Percentiles rank a stretch among this genome's conserved stretches.
Evolutionary conservation across 768 basidiomycete species (phyloP).

Genomic region (Favolaschia claudopus): DNA sequence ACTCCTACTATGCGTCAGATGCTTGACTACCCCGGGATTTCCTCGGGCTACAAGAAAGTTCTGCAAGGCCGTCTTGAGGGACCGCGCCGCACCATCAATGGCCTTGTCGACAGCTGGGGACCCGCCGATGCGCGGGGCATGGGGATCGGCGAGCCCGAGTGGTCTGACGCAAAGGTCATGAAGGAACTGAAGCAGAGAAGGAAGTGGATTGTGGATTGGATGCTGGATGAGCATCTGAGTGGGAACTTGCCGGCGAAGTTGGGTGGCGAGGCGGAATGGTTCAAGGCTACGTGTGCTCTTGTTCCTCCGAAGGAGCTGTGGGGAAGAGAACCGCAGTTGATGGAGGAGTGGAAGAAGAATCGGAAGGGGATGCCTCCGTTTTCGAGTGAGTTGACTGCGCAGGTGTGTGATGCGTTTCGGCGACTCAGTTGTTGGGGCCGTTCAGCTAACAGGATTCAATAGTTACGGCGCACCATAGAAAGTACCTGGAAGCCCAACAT

Average conservation of each 20-base stretch:
- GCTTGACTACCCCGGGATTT: constrained; percentile 7
- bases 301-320: constrained; percentile 34
- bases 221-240: constrained; percentile 23
- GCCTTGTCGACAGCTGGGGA: neutral
- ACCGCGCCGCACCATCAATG: neutral
- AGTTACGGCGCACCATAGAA: constrained; percentile 16
- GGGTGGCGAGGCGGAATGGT: constrained; percentile 32
- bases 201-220: constrained; percentile 9
- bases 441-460: constrained; percentile 23
- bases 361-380: constrained; percentile 1
- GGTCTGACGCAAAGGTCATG: constrained; percentile 4
- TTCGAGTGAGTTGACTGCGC: neutral
- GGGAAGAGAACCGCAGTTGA: constrained; percentile 31
- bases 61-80: neutral
- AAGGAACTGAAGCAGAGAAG: neutral
- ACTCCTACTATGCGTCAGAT: neutral
- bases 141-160: neutral
- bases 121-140: neutral
- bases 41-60: neutral
- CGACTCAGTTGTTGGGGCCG: neutral
- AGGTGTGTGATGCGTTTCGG: neutral
- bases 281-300: constrained; percentile 27
- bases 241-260: constrained; percentile 18
- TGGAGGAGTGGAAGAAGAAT: constrained; percentile 24
- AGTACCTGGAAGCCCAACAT: constrained; percentile 36